These are phyloP conservation scores for Trichoderma sp. DNA, from an alignment of 2,329 filamentous ascomycete species.

Conservation along the genomic window DNA sequence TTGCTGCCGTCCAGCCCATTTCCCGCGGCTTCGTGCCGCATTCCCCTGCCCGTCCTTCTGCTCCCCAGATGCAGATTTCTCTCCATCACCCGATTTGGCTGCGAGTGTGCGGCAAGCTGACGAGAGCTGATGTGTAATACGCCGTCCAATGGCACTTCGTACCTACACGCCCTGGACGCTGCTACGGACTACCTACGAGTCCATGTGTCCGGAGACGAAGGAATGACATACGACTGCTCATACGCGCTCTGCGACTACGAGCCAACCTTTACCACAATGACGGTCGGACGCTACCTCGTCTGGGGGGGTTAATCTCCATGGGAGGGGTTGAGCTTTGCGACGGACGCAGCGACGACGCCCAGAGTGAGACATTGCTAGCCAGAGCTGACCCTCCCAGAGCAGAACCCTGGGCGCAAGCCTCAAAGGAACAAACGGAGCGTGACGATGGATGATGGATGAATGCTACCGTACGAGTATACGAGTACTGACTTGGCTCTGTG, in stretches of 20 bases:
- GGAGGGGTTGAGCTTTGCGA: slow-evolving; percentile 30
- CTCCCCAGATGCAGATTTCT: too few species aligned
- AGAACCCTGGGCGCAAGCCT: slow-evolving; percentile 4
- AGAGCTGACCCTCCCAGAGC: slow-evolving; percentile 22
- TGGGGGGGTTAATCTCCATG: slow-evolving; percentile 5
- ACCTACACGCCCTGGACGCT: too few species aligned
- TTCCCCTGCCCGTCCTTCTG: not conserved
- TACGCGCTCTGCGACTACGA: too few species aligned
- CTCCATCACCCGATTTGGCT: too few species aligned
- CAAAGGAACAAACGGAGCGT: slow-evolving; percentile 9
- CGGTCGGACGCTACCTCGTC: slow-evolving; percentile 20
- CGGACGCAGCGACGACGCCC: slow-evolving; percentile 32
- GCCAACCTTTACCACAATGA: slow-evolving; percentile 10
- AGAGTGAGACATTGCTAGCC: slow-evolving; percentile 31
- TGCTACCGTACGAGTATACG: slow-evolving; percentile 1
- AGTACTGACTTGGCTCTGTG: too few species aligned
- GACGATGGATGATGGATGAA: slow-evolving; percentile 22
- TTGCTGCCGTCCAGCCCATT: not conserved
- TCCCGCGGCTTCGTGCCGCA: slow-evolving; percentile 11
- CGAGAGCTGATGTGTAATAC: too few species aligned
- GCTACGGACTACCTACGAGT: too few species aligned
- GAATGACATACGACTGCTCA: too few species aligned
- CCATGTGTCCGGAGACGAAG: too few species aligned
- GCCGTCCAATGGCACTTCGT: too few species aligned
- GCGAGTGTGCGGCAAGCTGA: too few species aligned